Conservation (phyloP, 345 rosid species). For the Carallia brachiata region DNA sequence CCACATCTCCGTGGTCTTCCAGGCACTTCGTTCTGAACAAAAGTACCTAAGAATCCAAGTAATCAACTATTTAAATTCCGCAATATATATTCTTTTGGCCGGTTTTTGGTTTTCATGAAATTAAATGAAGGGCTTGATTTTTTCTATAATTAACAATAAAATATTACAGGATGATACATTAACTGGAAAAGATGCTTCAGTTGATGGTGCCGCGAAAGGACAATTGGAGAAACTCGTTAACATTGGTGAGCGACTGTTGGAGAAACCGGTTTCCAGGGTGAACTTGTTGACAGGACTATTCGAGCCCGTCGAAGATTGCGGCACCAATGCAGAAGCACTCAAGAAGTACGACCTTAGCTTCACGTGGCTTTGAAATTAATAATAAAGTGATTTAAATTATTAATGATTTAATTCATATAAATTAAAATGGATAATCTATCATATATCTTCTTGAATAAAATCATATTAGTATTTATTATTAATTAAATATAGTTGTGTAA, state of each 20-base stretch:
- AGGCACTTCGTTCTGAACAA: constrained; percentile 10
- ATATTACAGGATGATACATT: constrained; percentile 12
- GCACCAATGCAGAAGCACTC: constrained; percentile 8
- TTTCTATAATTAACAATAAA: not conserved
- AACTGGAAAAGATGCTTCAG: constrained; percentile 1
- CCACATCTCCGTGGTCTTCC: constrained; percentile 6
- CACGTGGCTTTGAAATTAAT: no score
- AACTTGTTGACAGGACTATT: constrained; percentile 1
- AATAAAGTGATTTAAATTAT: no score
- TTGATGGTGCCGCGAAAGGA: constrained; percentile 10
- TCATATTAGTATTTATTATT: no score
- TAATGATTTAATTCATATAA: no score
- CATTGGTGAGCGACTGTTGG: not conserved
- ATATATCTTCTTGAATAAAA: no score
- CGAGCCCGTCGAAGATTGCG: not conserved
- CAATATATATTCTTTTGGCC: no score
- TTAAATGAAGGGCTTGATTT: not conserved
- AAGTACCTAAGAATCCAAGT: constrained; percentile 14
- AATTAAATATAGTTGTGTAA: no score
- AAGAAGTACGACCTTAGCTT: not conserved
- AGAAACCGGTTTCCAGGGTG: constrained; percentile 7
- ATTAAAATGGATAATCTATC: no score
- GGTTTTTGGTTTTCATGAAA: no score
- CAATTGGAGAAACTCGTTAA: not conserved
- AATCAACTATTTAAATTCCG: not conserved